A percentile compares a stretch with the other conserved stretches of the same genome.
Evolutionary conservation across 331 rosid species (phyloP).

Genomic region (Spiraea crenata): DNA sequence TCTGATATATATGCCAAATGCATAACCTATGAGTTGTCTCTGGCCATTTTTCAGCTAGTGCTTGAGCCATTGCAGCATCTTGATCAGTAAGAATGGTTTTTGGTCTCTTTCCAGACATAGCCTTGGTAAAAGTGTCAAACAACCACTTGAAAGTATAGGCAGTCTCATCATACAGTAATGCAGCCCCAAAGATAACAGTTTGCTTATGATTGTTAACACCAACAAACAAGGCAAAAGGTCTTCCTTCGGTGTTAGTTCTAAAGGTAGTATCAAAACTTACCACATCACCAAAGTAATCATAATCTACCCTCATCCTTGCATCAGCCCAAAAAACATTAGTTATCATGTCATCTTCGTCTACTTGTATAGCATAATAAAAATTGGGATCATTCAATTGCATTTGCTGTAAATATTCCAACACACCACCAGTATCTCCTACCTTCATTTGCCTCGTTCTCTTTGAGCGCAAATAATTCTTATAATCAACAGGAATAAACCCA

Average conservation of each 20-base stretch:
- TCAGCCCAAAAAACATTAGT: too few species aligned
- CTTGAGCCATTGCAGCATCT: conserved; percentile 9
- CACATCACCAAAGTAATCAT: too few species aligned
- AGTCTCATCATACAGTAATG: background rate
- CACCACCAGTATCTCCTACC: background rate
- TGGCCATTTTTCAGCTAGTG: background rate
- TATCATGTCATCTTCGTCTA: too few species aligned
- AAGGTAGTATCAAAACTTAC: too few species aligned
- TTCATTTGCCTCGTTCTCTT: too few species aligned
- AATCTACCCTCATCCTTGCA: too few species aligned
- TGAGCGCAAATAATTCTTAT: too few species aligned
- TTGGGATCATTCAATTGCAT: background rate
- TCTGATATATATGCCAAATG: conserved; percentile 11
- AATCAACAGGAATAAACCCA: background rate
- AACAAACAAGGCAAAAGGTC: background rate
- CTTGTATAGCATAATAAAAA: too few species aligned
- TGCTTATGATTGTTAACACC: background rate
- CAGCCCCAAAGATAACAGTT: background rate
- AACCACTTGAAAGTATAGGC: background rate
- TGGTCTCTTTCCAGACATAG: background rate
- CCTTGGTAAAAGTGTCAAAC: conserved; percentile 5
- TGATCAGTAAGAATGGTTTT: conserved; percentile 2
- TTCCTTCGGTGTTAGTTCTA: too few species aligned
- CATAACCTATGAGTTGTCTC: background rate
- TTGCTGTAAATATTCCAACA: background rate